Evolutionary conservation across 192 early-diverging fungal genomes (phyloP).

Genomic region (Coemansia sp.): DNA sequence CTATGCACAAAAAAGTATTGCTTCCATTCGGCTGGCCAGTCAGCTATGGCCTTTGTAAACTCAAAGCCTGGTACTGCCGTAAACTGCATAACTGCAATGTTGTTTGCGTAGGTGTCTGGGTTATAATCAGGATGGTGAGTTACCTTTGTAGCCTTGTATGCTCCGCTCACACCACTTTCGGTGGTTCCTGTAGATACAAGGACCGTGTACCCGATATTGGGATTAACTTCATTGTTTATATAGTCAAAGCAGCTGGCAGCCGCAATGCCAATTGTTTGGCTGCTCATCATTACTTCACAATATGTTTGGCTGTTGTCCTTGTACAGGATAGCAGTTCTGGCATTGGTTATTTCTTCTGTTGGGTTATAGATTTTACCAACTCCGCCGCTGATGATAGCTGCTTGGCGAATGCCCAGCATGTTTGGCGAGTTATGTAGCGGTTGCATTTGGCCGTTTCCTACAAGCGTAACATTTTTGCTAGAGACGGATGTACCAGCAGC

Average conservation of each 20-base stretch:
- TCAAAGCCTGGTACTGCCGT: background rate
- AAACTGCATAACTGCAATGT: conserved; percentile 22
- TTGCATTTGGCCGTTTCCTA: background rate
- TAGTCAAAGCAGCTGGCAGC: conserved; percentile 36
- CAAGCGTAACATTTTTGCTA: background rate
- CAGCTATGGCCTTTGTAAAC: conserved; percentile 1
- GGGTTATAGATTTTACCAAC: background rate
- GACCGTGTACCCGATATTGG: conserved; percentile 5
- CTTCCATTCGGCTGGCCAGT: conserved; percentile 1
- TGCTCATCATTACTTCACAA: conserved; percentile 22
- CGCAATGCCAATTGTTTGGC: conserved; percentile 14
- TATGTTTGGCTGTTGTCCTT: conserved; percentile 5
- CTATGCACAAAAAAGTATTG: conserved; percentile 13
- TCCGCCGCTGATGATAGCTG: background rate
- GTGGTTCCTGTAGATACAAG: background rate
- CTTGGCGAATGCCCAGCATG: background rate
- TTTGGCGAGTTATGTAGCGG: background rate
- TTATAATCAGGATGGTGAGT: conserved; percentile 24
- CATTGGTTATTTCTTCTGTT: background rate
- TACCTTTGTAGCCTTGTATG: conserved; percentile 1
- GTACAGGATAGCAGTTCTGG: background rate
- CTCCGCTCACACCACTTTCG: background rate
- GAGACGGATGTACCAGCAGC: background rate
- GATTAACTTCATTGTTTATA: background rate
- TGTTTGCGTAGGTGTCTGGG: conserved; percentile 29